These are phyloP conservation scores for Chamaenerion angustifolium DNA, from an alignment of 345 rosid genomes.

Conservation along the genomic window DNA sequence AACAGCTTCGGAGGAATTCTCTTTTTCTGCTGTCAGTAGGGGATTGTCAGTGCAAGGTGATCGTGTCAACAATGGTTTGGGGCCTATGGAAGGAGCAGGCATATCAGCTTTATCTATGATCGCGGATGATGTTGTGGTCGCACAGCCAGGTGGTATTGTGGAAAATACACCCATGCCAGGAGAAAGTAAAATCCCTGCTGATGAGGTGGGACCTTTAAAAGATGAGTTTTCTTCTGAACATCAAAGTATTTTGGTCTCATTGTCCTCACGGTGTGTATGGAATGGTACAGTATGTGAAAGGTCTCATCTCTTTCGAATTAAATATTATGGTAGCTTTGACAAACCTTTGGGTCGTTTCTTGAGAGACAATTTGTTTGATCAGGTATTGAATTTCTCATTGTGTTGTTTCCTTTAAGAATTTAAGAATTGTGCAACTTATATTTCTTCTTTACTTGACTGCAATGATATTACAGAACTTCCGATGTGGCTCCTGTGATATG, in stretches of 20 bases:
- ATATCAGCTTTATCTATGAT: constrained; percentile 3
- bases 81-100: constrained; percentile 16
- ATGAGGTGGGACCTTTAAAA: constrained; percentile 37
- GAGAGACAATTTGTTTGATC: constrained; percentile 89
- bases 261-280: constrained; percentile 93
- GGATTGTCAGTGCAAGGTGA: constrained; percentile 14
- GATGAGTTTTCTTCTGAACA: constrained; percentile 88
- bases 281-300: constrained; percentile 91
- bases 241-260: constrained; percentile 93
- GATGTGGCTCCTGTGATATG: constrained; percentile 74
- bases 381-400: constrained; percentile 24
- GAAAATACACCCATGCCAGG: constrained; percentile 27
- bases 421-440: neutral
- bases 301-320: constrained; percentile 86
- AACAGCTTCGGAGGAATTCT: constrained; percentile 23
- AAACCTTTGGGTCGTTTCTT: constrained; percentile 90
- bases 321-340: constrained; percentile 90
- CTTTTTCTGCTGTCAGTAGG: constrained; percentile 17
- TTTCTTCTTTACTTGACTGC: constrained; percentile 2
- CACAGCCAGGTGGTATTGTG: constrained; percentile 15
- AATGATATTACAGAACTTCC: constrained; percentile 32
- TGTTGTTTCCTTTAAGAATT: neutral
- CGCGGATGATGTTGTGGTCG: constrained; percentile 9
- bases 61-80: constrained; percentile 14
- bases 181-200: constrained; percentile 24